Evolutionary conservation across 371 early-diverging fungal genomes (phyloP), one percentile per base, ranked within the genome.

Genomic region (Entomophthora muscae): DNA sequence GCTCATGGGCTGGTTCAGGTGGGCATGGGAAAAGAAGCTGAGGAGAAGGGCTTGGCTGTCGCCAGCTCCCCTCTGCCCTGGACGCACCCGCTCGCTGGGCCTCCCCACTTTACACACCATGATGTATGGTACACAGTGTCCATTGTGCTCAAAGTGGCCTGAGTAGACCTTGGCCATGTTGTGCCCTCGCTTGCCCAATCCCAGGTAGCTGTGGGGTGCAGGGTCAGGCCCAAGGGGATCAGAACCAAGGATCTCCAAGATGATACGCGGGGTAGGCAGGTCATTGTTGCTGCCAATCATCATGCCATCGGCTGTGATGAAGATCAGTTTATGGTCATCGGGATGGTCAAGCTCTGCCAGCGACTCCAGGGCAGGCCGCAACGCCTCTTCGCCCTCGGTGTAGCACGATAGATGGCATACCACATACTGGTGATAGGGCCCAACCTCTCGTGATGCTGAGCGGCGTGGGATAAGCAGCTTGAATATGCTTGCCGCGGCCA

Each of bases 141-240:
- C 93, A 7, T 84, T 75, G 63, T 79, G 74, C 66, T 88, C 88
- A 66, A 89, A 94, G 22, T 84, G 71, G 2, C 95, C 98, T 26
- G 90, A 83, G 74, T 92, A 91, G 29, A 98, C 85, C 68, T 88
- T 91, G 65, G 81, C 94, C 81, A 85, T 84, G 71, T 95, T 94
- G 66, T 82, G 80, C 66, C 88, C 88, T 69, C 85, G 42, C 5
- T 79, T 68, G 0, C 90, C 91, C 57, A 86, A 86, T 42, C 91
- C 92, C 5, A 95, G 76, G 17, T 95, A 85, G 53, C 90, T 76
- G 75, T 91, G 98, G 26, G 83, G 81, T 42, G 86, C 74, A 0
- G 95, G 83, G 64, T 89, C 88, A 0, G 95, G 91, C 57, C 89
- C 86, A 3, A 84, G 59, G 1, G 83, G 82, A 69, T 91, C 89